Evolutionary conservation across 495 filamentous ascomycete species (phyloP).

Genomic region (Hypoxylon lienhwacheense): DNA sequence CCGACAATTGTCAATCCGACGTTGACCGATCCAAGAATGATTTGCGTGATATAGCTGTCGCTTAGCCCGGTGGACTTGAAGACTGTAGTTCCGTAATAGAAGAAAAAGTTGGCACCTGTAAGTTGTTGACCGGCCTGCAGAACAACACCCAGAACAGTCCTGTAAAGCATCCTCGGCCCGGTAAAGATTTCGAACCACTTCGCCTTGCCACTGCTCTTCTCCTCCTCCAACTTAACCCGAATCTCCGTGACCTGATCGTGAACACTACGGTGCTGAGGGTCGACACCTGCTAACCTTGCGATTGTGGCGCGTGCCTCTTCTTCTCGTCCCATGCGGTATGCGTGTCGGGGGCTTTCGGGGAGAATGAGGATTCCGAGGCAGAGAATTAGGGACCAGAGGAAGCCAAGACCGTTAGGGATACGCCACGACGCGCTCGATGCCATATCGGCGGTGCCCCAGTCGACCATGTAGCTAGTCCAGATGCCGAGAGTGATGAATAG

Average conservation of each 20-base stretch:
- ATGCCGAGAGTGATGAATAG: constrained; percentile 87
- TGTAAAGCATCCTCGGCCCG: constrained; percentile 72
- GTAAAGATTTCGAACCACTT: constrained; percentile 69
- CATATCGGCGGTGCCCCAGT: constrained; percentile 67
- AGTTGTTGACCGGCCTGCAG: constrained; percentile 73
- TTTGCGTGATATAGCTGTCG: constrained; percentile 67
- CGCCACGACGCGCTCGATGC: constrained; percentile 66
- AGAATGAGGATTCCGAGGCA: constrained; percentile 69
- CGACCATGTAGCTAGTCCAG: constrained; percentile 78
- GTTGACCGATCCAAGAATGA: constrained; percentile 72
- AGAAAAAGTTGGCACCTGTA: constrained; percentile 62
- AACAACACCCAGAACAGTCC: constrained; percentile 66
- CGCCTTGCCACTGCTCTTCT: constrained; percentile 62
- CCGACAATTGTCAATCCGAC: constrained; percentile 66
- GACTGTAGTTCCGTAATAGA: constrained; percentile 58
- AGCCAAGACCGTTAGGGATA: constrained; percentile 78
- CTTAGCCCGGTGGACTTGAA: constrained; percentile 64
- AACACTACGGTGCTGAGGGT: constrained; percentile 63
- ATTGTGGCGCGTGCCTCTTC: constrained; percentile 72
- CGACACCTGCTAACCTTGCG: constrained; percentile 69
- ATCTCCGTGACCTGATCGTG: constrained; percentile 73
- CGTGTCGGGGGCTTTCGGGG: constrained; percentile 71
- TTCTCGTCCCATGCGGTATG: constrained; percentile 64
- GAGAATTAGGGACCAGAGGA: constrained; percentile 75
- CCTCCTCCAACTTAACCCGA: constrained; percentile 63